Base-by-base conservation (phyloP, 2,329 filamentous ascomycete genomes). In the Fusarium verrucosum region DNA sequence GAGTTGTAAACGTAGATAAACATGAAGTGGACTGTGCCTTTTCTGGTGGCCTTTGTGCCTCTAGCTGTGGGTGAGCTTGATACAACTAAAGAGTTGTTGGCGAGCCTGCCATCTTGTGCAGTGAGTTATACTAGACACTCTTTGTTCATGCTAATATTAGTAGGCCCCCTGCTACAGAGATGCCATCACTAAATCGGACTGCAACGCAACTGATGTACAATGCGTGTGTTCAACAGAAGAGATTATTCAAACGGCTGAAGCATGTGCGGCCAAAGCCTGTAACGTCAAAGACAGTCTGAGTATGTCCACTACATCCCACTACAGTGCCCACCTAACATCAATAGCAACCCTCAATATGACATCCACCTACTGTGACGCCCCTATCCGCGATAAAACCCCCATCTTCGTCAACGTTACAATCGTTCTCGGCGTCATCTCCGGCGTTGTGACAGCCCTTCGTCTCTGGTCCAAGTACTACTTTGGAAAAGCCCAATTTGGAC, bases 361-460 rank as follows among this genome's bases (percentile, higher is more conserved):
- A 3, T 50, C 64, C 30, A 67, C 54, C 10, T 59, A 51, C 19
- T 73, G 62, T 54, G 37, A 53, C 5, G 60, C 46, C 7, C 63
- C 47, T 17, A 23, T 51, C 5, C 47, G 50, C 10, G 47, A 70
- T 42, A 58, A 65, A 10, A 55, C 60, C 2, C 14, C n/a, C 10
- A 17, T 43, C 14, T 72, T 71, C 37, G 46, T 55, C 22, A 42
- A 46, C 37, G 43, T 58, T 16, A 56, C 60, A 2, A 68, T 66
- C 32, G 56, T 57, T 57, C 43, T 73, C n/a, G 69, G 61, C n/a
- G 72, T 72, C 3, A 75, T 79, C 13, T 71, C 74, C 19, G 74
- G 69, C 14, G 68, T 78, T 32, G 74, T 76, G 26, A 70, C 78
- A 9, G 65, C 70, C 3, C 69, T 78, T 7, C 76, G 79, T 23